Percentiles rank a stretch among this genome's conserved stretches.
These are phyloP conservation scores for Backusella circina DNA, from an alignment of 192 early-diverging fungal genomes.

Conservation along the genomic window DNA sequence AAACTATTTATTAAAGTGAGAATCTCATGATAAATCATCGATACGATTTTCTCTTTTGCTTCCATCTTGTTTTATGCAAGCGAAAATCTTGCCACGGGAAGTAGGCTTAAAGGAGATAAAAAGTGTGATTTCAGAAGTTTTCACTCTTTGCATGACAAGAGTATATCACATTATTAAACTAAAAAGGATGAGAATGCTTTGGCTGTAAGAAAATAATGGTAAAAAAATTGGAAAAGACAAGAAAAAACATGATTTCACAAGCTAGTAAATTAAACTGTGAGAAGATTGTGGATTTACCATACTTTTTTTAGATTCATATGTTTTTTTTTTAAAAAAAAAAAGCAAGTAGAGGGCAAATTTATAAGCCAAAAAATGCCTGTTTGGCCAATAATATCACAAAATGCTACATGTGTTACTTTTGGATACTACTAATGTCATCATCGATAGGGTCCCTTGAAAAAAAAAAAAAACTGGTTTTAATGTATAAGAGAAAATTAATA, in stretches of 20 bases:
- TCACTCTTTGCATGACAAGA: neutral
- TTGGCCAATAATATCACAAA: neutral
- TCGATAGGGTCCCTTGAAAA: neutral
- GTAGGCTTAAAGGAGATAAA: neutral
- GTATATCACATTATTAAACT: neutral
- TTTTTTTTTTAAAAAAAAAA: neutral
- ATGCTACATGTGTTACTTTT: neutral
- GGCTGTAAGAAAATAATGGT: no score
- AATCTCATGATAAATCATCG: neutral
- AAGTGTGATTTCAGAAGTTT: neutral
- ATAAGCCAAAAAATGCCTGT: neutral
- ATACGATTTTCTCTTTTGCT: neutral
- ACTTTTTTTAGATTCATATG: neutral
- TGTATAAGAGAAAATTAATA: neutral
- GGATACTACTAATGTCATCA: neutral
- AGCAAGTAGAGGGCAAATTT: neutral
- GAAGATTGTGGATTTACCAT: neutral
- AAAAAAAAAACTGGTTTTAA: neutral
- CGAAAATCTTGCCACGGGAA: neutral
- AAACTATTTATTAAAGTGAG: neutral
- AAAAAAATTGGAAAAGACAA: no score
- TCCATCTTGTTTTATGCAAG: neutral
- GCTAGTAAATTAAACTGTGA: neutral
- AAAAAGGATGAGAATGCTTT: neutral
- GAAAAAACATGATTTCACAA: neutral